Evolutionary conservation across 1,284 basidiomycete species (phyloP).

Genomic region (Trametes versicolor): DNA sequence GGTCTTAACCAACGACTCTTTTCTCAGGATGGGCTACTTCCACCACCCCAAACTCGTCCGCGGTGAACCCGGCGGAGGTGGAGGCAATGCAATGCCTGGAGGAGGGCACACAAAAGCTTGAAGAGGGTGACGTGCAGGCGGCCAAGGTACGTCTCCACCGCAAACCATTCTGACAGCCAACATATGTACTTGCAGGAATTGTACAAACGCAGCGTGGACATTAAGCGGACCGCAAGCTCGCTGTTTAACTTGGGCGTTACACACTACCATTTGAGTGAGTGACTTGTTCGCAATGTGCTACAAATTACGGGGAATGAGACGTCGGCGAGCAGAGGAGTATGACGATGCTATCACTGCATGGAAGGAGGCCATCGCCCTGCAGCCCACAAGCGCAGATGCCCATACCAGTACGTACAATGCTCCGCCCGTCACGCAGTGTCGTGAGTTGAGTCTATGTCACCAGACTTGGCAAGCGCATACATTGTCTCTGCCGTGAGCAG

Average conservation of each 20-base stretch:
- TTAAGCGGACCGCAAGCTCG: conserved; percentile 84
- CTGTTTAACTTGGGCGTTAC: conserved; percentile 92
- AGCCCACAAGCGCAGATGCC: conserved; percentile 89
- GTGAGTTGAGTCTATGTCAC: conserved; percentile 13
- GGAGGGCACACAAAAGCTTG: conserved; percentile 87
- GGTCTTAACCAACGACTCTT: not conserved
- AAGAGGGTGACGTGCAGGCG: conserved; percentile 87
- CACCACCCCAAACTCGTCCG: conserved; percentile 80
- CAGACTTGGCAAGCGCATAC: conserved; percentile 94
- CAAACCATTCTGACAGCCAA: not conserved
- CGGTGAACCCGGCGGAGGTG: conserved; percentile 84
- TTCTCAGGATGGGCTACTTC: conserved; percentile 84
- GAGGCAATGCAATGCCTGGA: conserved; percentile 88
- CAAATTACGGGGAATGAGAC: conserved; percentile 11
- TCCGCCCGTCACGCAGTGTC: conserved; percentile 26
- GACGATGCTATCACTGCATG: conserved; percentile 86
- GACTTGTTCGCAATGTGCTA: conserved; percentile 15
- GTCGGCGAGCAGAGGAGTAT: conserved; percentile 73
- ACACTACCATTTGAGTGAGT: conserved; percentile 86
- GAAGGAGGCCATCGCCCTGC: conserved; percentile 86
- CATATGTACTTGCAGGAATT: conserved; percentile 47
- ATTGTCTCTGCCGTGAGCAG: conserved; percentile 87
- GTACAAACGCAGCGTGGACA: conserved; percentile 84
- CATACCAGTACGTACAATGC: conserved; percentile 81
- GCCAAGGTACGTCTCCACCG: conserved; percentile 61